Percentiles rank a stretch among this genome's conserved stretches.
These are phyloP conservation scores for Pyrrhoderma lamaoense DNA, from an alignment of 1,284 basidiomycete species.

Conservation along the genomic window DNA sequence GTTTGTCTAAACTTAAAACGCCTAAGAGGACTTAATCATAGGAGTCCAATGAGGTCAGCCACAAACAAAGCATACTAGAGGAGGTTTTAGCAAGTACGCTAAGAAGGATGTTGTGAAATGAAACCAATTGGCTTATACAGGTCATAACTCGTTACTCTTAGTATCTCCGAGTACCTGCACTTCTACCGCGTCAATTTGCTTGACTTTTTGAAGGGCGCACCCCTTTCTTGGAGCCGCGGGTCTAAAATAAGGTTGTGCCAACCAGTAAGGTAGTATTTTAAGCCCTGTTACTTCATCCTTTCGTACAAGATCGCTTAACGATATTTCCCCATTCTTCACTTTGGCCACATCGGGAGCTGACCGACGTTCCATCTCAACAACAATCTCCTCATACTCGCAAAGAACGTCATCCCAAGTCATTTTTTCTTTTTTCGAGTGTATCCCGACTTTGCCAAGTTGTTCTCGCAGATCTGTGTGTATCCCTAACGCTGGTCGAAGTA, in stretches of 20 bases:
- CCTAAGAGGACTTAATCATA: too few relatives aligned
- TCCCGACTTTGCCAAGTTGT: conserved; percentile 47
- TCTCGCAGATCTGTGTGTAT: conserved; percentile 70
- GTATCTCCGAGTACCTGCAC: too few relatives aligned
- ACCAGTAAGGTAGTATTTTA: conserved; percentile 70
- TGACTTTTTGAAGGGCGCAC: too few relatives aligned
- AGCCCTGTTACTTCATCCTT: conserved; percentile 48
- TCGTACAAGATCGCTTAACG: conserved; percentile 39
- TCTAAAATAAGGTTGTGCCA: conserved; percentile 81
- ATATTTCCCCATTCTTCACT: conserved; percentile 21
- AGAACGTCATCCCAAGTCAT: conserved; percentile 35
- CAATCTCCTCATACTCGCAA: conserved; percentile 50
- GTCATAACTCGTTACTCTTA: too few relatives aligned
- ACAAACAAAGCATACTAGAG: too few relatives aligned
- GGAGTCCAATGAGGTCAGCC: too few relatives aligned
- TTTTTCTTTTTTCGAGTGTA: conserved; percentile 31
- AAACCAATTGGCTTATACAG: too few relatives aligned
- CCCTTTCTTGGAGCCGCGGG: conserved; percentile 24
- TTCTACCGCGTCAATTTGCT: too few relatives aligned
- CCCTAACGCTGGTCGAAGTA: conserved; percentile 74
- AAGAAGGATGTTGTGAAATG: too few relatives aligned
- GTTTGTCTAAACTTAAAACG: too few relatives aligned
- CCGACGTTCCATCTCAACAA: conserved; percentile 57
- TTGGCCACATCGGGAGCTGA: conserved; percentile 47
- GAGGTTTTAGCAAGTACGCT: too few relatives aligned